phyloP scores from a whole-genome alignment of 2,329 filamentous ascomycete species.

The Claviceps africana region DNA sequence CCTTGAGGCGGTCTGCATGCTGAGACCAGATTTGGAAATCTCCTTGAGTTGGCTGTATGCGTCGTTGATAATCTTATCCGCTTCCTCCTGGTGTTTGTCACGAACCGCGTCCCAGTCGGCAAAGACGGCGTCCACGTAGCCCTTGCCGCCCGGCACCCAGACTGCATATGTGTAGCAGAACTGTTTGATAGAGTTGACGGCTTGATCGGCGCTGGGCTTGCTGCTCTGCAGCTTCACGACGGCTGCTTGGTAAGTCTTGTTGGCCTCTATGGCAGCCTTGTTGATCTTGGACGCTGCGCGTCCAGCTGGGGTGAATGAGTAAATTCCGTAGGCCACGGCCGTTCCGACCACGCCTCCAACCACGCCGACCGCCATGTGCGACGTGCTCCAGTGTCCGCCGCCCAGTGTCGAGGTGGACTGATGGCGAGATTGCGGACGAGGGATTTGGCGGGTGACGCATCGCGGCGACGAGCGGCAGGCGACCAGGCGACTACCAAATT shows the following conservation, averaged over 20 bases:
- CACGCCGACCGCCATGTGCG: conserved; percentile 26
- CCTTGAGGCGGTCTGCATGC: conserved; percentile 45
- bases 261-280: conserved; percentile 37
- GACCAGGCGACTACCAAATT: conserved; percentile 12
- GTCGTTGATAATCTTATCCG: conserved; percentile 52
- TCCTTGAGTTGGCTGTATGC: conserved; percentile 54
- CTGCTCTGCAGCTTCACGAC: conserved; percentile 46
- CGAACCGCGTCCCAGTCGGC: conserved; percentile 56
- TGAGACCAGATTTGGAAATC: conserved; percentile 44
- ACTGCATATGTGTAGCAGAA: conserved; percentile 54
- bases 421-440: conserved; percentile 20
- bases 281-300: conserved; percentile 28
- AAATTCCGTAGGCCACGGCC: conserved; percentile 27
- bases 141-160: conserved; percentile 56
- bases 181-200: conserved; percentile 49
- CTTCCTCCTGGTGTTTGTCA: conserved; percentile 53
- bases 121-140: conserved; percentile 56
- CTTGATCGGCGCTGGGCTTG: conserved; percentile 53
- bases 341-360: conserved; percentile 31
- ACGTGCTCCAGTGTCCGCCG: conserved; percentile 11
- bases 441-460: conserved; percentile 11
- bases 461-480: conserved; percentile 14
- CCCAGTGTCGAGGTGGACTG: conserved; percentile 25
- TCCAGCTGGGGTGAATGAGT: conserved; percentile 30
- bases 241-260: conserved; percentile 45